Evolutionary conservation across 2,329 filamentous ascomycete genomes (phyloP).

Genomic region (Colletotrichum truncatum): DNA sequence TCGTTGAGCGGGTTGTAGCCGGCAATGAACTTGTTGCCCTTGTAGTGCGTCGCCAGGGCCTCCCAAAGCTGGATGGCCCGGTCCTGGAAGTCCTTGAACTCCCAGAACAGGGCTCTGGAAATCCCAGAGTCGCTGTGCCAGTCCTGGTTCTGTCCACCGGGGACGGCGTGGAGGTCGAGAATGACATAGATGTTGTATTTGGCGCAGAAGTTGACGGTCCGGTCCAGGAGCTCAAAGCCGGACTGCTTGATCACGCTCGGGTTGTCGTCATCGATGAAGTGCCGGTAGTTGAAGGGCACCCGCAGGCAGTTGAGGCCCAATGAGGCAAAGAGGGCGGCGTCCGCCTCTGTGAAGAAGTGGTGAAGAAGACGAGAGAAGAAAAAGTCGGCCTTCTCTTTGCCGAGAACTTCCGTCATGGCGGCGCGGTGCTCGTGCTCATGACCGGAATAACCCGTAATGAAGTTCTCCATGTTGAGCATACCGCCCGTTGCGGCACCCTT

Average conservation of each 20-base stretch:
- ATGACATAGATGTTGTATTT: constrained; percentile 54
- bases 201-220: constrained; percentile 55
- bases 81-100: constrained; percentile 56
- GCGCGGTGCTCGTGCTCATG: constrained; percentile 66
- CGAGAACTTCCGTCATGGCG: constrained; percentile 61
- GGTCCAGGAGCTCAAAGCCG: constrained; percentile 59
- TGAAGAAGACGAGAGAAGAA: constrained; percentile 67
- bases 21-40: constrained; percentile 50
- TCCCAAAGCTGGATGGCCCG: constrained; percentile 54
- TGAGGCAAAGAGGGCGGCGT: constrained; percentile 65
- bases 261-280: constrained; percentile 62
- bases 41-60: constrained; percentile 51
- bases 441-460: constrained; percentile 70
- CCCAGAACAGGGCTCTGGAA: constrained; percentile 53
- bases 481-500: constrained; percentile 42
- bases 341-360: constrained; percentile 67
- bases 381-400: constrained; percentile 65
- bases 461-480: constrained; percentile 64
- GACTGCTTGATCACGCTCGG: constrained; percentile 55
- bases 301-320: constrained; percentile 67
- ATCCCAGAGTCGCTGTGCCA: constrained; percentile 54
- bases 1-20: constrained; percentile 46
- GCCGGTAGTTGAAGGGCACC: constrained; percentile 69
- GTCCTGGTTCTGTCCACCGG: constrained; percentile 57
- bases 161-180: constrained; percentile 53